phyloP scores from a whole-genome alignment of 257 asterid species.

The Knoxia roxburghii region DNA sequence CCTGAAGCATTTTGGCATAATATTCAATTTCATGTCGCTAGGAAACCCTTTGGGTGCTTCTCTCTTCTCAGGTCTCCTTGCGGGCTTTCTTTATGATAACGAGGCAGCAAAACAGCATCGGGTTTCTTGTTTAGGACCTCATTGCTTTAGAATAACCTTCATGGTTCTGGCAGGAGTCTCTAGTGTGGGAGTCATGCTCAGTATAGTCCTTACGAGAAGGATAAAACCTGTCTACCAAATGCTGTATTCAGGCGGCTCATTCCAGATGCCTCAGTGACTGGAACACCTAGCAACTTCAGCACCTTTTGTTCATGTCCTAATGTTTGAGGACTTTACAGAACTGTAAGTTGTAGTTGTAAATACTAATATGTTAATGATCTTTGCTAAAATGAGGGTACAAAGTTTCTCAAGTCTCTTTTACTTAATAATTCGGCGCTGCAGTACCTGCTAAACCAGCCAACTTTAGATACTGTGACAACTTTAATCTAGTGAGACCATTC shows the following conservation, averaged over 20 bases:
- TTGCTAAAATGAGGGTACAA: not conserved
- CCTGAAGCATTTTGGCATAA: slow-evolving; percentile 56
- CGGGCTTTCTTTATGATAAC: slow-evolving; percentile 53
- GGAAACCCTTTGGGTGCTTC: slow-evolving; percentile 70
- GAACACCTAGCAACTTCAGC: not conserved
- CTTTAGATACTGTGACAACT: not conserved
- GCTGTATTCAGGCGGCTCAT: slow-evolving; percentile 72
- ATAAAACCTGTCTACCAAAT: slow-evolving; percentile 56
- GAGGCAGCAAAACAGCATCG: slow-evolving; percentile 57
- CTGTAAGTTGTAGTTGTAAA: not conserved
- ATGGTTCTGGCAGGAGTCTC: slow-evolving; percentile 55
- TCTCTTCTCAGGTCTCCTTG: slow-evolving; percentile 68
- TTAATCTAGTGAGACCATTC: not conserved
- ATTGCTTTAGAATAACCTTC: slow-evolving; percentile 58
- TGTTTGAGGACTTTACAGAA: not conserved
- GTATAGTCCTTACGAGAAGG: slow-evolving; percentile 47
- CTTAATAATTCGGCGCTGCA: not conserved
- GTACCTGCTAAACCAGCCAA: not conserved
- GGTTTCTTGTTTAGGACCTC: slow-evolving; percentile 52
- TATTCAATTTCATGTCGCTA: slow-evolving; percentile 49
- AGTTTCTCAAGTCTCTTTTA: not conserved
- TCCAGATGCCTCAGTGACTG: slow-evolving; percentile 36
- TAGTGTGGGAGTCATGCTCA: slow-evolving; percentile 39
- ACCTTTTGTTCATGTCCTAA: not conserved
- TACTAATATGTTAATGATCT: not conserved